Conservation (phyloP, 495 filamentous ascomycete species). For the Chaetomium fimeti region DNA sequence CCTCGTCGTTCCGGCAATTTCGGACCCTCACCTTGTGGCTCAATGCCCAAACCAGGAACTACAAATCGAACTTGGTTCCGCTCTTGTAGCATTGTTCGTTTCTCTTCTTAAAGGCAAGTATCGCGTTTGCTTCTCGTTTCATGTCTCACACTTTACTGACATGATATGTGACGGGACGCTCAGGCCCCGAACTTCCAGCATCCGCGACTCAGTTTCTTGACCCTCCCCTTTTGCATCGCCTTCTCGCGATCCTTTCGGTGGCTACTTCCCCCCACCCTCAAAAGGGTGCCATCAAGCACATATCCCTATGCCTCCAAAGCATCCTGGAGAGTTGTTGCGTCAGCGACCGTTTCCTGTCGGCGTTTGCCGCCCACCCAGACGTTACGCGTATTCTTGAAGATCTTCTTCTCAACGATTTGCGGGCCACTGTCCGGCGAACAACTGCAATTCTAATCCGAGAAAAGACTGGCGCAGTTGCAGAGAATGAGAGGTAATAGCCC, state of each 20-base stretch:
- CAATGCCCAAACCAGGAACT: constrained; percentile 41
- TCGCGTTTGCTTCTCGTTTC: neutral
- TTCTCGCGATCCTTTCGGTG: constrained; percentile 40
- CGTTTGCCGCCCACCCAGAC: constrained; percentile 46
- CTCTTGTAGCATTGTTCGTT: constrained; percentile 45
- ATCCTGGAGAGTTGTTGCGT: constrained; percentile 65
- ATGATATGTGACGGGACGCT: neutral
- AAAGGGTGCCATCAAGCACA: constrained; percentile 42
- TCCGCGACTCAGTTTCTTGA: constrained; percentile 35
- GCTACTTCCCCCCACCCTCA: constrained; percentile 25
- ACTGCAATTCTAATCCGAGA: constrained; percentile 41
- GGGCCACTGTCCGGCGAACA: constrained; percentile 41
- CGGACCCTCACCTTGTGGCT: constrained; percentile 41
- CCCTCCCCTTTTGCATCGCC: constrained; percentile 35
- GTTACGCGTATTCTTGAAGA: constrained; percentile 36
- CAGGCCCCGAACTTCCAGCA: constrained; percentile 28
- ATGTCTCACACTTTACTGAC: neutral
- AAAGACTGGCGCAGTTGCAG: constrained; percentile 21
- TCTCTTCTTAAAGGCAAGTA: constrained; percentile 45
- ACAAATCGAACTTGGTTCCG: constrained; percentile 42
- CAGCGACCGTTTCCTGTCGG: constrained; percentile 57
- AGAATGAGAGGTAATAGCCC: constrained; percentile 2
- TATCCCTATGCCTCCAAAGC: constrained; percentile 57
- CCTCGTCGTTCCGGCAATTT: constrained; percentile 50
- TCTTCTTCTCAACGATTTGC: constrained; percentile 46